Conservation (phyloP, 208 protist species). For the Trypanosoma mega region DNA sequence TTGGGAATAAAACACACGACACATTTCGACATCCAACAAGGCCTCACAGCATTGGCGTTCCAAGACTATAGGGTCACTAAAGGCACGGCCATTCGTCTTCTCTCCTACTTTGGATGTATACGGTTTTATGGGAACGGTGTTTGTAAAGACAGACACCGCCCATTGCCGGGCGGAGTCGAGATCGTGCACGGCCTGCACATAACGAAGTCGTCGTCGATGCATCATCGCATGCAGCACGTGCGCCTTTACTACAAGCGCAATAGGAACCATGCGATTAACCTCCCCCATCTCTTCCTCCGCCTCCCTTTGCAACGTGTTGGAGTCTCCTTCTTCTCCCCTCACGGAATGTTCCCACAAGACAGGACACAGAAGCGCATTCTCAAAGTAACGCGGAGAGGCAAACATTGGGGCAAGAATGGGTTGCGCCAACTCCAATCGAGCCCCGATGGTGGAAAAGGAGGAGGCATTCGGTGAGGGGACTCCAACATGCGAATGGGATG, state of each 20-base stretch:
- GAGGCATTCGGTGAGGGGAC: background rate
- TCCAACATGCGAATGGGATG: background rate
- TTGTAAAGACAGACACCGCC: constrained; percentile 6
- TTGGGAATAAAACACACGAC: constrained; percentile 44
- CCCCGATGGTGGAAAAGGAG: constrained; percentile 20
- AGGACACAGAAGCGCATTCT: constrained; percentile 13
- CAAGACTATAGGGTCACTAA: constrained; percentile 11
- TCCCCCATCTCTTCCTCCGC: constrained; percentile 19
- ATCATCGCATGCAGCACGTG: constrained; percentile 39
- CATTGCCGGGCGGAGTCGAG: constrained; percentile 26
- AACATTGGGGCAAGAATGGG: constrained; percentile 51
- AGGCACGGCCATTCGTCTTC: constrained; percentile 8
- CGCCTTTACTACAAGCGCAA: constrained; percentile 42
- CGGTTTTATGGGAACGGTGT: background rate
- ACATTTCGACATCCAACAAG: constrained; percentile 43
- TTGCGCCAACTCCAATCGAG: constrained; percentile 47
- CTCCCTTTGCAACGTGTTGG: background rate
- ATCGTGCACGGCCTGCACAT: constrained; percentile 30
- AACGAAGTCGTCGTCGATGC: constrained; percentile 20
- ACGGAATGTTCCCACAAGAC: constrained; percentile 16
- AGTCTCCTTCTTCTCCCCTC: too few relatives aligned
- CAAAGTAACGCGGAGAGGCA: constrained; percentile 21
- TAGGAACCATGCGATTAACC: constrained; percentile 32
- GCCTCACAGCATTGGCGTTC: constrained; percentile 40
- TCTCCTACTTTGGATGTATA: background rate